These are phyloP conservation scores for Vigna radiata DNA, from an alignment of 306 rosid genomes.

Conservation along the genomic window DNA sequence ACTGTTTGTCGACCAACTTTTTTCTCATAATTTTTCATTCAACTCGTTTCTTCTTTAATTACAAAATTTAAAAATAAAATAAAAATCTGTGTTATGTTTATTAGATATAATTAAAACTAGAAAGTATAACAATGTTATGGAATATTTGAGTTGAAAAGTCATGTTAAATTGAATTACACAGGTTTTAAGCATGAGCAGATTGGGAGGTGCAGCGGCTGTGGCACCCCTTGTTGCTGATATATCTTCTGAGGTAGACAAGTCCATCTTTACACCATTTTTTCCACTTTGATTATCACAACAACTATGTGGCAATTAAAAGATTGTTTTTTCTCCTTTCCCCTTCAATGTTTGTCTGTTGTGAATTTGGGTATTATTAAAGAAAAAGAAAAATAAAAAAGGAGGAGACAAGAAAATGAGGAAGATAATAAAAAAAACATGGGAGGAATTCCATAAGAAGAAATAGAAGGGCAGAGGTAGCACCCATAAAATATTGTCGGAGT, in stretches of 20 bases:
- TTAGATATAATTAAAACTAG: no score
- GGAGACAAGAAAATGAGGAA: conserved; percentile 4
- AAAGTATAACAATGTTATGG: no score
- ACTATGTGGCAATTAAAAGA: neutral
- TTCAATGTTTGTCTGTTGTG: neutral
- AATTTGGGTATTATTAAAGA: neutral
- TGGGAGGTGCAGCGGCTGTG: conserved; percentile 94
- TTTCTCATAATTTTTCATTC: no score
- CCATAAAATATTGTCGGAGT: conserved; percentile 44
- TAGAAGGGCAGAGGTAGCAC: neutral
- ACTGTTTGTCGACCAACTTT: no score
- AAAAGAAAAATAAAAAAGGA: neutral
- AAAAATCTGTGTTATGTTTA: no score
- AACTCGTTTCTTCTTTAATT: neutral
- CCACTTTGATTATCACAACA: neutral
- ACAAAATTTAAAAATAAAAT: no score
- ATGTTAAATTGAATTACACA: conserved; percentile 41
- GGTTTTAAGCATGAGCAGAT: conserved; percentile 99
- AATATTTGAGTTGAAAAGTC: no score
- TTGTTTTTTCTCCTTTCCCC: neutral
- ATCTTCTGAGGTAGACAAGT: conserved; percentile 67
- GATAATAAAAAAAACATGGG: neutral
- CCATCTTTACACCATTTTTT: neutral
- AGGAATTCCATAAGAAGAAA: conserved; percentile 45
- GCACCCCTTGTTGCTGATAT: conserved; percentile 90